Conservation (phyloP, 192 early-diverging fungal species). For the Glomus cerebriforme region DNA sequence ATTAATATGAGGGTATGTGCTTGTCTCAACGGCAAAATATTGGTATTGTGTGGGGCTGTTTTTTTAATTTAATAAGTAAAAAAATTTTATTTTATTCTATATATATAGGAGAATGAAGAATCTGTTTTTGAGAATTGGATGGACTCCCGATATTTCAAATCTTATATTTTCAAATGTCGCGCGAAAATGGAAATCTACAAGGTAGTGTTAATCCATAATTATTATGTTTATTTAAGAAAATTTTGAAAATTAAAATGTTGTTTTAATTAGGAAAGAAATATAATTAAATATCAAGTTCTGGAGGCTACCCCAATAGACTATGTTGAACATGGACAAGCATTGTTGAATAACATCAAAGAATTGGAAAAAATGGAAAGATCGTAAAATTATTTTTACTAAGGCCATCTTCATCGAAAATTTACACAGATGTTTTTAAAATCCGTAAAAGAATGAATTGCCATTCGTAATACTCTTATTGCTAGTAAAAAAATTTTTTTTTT, state of each 20-base stretch:
- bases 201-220: constrained; percentile 37
- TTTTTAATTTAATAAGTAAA: not conserved
- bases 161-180: constrained; percentile 72
- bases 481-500: too few relatives aligned
- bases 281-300: not conserved
- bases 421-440: too few relatives aligned
- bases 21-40: too few relatives aligned
- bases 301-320: not conserved
- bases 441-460: too few relatives aligned
- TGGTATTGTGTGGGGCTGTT: too few relatives aligned
- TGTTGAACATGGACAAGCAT: not conserved
- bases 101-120: constrained; percentile 46
- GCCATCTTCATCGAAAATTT: too few relatives aligned
- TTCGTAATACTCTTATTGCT: too few relatives aligned
- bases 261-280: not conserved
- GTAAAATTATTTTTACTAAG: too few relatives aligned
- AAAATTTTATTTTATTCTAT: not conserved
- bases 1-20: constrained; percentile 50
- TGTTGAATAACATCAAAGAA: not conserved
- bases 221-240: not conserved
- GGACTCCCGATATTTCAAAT: constrained; percentile 62
- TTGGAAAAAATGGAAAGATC: too few relatives aligned
- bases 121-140: constrained; percentile 54
- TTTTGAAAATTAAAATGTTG: not conserved
- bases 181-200: constrained; percentile 85